Evolutionary conservation across 768 basidiomycete genomes (phyloP), one percentile per base, ranked within the genome.

Genomic region (Podaxis sp.): DNA sequence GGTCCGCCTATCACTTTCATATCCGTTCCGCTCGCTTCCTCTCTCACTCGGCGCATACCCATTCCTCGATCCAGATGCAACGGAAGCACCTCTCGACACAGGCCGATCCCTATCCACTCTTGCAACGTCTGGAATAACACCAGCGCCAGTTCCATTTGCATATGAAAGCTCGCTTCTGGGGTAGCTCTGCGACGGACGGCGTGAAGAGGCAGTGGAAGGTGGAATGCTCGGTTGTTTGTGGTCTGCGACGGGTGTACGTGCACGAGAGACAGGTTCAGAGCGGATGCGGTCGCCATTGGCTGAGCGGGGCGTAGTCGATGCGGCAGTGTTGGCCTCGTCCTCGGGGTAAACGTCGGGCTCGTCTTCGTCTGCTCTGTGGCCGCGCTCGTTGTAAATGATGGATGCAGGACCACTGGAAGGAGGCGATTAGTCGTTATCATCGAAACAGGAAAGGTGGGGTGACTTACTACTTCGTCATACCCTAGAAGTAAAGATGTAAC

Each of bases 321-420:
- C 64, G 42, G 66, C 62, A 27, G 63, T 61, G 28, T 62, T 36
- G 13, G 70, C 71, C 60, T 90, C 88, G 59, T 90, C 89, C 69
- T 90, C 89, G 0, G 85, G 83, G 59, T 79, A 84, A 11, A 71
- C 68, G 62, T 90, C 88, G 0, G 77, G 77, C 64, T 91, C 90
- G 37, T 90, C 89, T 68, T 91, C 89, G 37, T 89, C 88, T 4
- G 81, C 78, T 57, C 89, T 82, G 63, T 85, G 84, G 0, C 90
- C 89, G 55, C 88, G 81, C 72, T 92, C 90, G 68, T 89, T 91
- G 73, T 90, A 91, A 10, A 92, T 82, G 58, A 92, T 92, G 5
- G 86, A 84, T 0, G 89, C 90, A 2, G 90, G 90, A 16, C 90
- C 90, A 62, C 90, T 91, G 62, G 28, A 44, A 21, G 62, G n/a